phyloP scores from a whole-genome alignment of 352 stramenopile genomes.

The Phytophthora pluvialis region DNA sequence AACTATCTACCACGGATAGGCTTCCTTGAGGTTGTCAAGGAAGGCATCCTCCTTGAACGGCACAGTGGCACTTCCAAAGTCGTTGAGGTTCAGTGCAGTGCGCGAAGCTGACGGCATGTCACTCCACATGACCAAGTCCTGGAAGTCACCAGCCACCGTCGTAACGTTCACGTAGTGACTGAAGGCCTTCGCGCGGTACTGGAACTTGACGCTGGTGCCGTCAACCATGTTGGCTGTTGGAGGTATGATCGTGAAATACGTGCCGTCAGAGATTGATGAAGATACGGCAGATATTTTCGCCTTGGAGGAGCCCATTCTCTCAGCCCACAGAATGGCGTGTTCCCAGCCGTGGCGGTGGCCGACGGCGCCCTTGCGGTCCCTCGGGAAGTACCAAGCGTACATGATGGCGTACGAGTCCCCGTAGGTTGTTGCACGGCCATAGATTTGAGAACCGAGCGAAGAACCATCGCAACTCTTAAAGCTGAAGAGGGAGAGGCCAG shows the following conservation, averaged over 20 bases:
- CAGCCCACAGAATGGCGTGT: constrained; percentile 17
- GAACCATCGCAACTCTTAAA: constrained; percentile 5
- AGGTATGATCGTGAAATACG: constrained; percentile 20
- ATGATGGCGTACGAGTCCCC: constrained; percentile 28
- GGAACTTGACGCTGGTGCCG: constrained; percentile 21
- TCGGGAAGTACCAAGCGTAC: constrained; percentile 31
- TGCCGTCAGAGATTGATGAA: constrained; percentile 1
- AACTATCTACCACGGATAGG: constrained; percentile 19
- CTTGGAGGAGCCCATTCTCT: background rate
- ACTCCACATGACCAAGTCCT: constrained; percentile 26
- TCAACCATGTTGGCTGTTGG: constrained; percentile 19
- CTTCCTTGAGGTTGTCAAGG: constrained; percentile 26
- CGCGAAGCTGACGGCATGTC: constrained; percentile 26
- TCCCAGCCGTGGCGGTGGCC: constrained; percentile 22
- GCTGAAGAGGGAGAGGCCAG: constrained; percentile 12
- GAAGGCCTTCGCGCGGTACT: constrained; percentile 17
- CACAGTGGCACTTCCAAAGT: constrained; percentile 36
- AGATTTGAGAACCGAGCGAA: constrained; percentile 26
- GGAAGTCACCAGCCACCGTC: constrained; percentile 21
- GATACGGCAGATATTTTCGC: constrained; percentile 4
- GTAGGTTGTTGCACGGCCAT: constrained; percentile 16
- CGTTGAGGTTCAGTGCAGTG: constrained; percentile 32
- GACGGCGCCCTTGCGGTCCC: constrained; percentile 14
- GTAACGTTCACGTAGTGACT: constrained; percentile 38
- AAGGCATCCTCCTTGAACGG: constrained; percentile 35